phyloP scores from a whole-genome alignment of 768 basidiomycete species.

The Daedaleopsis nitida region DNA sequence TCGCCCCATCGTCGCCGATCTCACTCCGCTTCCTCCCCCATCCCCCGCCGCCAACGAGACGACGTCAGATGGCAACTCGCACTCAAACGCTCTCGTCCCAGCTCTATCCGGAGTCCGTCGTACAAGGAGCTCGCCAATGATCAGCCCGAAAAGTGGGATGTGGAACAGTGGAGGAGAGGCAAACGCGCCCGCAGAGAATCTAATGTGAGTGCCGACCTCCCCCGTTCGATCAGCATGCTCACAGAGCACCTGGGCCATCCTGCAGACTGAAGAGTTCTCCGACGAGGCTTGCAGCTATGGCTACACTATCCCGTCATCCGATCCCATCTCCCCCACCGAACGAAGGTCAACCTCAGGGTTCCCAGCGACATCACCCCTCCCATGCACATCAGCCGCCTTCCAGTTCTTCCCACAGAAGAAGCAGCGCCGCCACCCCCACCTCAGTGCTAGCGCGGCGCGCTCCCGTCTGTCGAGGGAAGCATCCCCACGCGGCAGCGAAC shows the following conservation, averaged over 20 bases:
- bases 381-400: slow-evolving; percentile 35
- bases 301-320: not conserved
- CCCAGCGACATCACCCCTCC: slow-evolving; percentile 20
- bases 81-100: slow-evolving; percentile 53
- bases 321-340: slow-evolving; percentile 23
- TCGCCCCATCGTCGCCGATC: slow-evolving; percentile 52
- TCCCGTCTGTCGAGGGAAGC: slow-evolving; percentile 9
- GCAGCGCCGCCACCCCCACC: slow-evolving; percentile 6
- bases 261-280: slow-evolving; percentile 7
- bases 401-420: slow-evolving; percentile 29
- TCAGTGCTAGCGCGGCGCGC: not conserved
- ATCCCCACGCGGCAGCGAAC: slow-evolving; percentile 12
- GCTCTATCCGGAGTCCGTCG: slow-evolving; percentile 36
- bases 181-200: slow-evolving; percentile 55
- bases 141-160: slow-evolving; percentile 48
- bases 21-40: slow-evolving; percentile 48
- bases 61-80: slow-evolving; percentile 45
- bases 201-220: slow-evolving; percentile 41
- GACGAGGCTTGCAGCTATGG: slow-evolving; percentile 9
- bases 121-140: slow-evolving; percentile 34
- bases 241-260: not conserved
- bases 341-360: slow-evolving; percentile 13
- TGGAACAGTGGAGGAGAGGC: slow-evolving; percentile 54
- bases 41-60: slow-evolving; percentile 38
- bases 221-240: not conserved